These are phyloP conservation scores for Bipolaris bicolor DNA, from an alignment of 2,329 filamentous ascomycete genomes.

Conservation along the genomic window DNA sequence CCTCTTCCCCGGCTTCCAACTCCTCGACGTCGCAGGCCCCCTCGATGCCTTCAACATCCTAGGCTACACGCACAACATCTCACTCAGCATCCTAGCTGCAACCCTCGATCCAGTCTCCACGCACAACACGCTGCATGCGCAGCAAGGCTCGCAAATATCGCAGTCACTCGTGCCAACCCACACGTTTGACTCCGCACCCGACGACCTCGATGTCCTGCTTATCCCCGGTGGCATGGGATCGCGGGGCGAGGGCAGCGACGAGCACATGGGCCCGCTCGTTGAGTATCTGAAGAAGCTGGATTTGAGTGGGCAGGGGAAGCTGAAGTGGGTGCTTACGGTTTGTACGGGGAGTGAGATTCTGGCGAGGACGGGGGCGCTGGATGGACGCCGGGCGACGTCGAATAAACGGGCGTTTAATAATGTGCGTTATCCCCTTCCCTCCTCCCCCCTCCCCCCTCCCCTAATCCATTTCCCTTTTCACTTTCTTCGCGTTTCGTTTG, in stretches of 20 bases:
- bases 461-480: no score
- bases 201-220: constrained; percentile 66
- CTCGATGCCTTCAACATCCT: constrained; percentile 55
- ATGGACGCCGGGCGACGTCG: constrained; percentile 67
- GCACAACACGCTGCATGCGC: constrained; percentile 13
- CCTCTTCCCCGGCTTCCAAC: constrained; percentile 49
- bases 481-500: background rate
- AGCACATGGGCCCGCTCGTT: constrained; percentile 47
- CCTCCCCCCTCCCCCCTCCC: no score
- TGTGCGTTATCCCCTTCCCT: constrained; percentile 8
- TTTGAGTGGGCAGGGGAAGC: constrained; percentile 46
- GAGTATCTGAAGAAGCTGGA: constrained; percentile 56
- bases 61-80: constrained; percentile 32
- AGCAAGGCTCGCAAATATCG: constrained; percentile 35
- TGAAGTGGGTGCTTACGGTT: constrained; percentile 66
- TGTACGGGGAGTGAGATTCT: constrained; percentile 69
- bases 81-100: constrained; percentile 43
- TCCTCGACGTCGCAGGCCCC: constrained; percentile 52
- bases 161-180: constrained; percentile 57
- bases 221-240: constrained; percentile 67
- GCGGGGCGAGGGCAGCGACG: constrained; percentile 34
- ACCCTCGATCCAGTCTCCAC: constrained; percentile 47
- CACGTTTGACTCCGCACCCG: constrained; percentile 60
- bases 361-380: constrained; percentile 64
- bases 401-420: constrained; percentile 66